phyloP scores from a whole-genome alignment of 164 flowering plant species.

The Liriodendron chinense region DNA sequence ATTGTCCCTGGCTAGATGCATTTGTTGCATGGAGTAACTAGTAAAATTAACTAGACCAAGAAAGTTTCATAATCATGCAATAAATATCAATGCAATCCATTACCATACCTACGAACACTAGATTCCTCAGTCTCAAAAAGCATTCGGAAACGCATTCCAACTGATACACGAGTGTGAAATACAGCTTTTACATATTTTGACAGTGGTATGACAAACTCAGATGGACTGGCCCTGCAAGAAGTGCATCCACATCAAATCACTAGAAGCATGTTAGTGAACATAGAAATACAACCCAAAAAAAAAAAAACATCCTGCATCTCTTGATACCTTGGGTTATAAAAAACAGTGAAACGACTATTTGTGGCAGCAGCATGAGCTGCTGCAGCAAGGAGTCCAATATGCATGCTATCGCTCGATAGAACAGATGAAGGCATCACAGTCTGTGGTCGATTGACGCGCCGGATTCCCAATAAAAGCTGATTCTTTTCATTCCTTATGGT shows the following conservation, averaged over 20 bases:
- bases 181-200: slow-evolving; percentile 77
- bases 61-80: neutral
- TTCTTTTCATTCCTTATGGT: slow-evolving; percentile 77
- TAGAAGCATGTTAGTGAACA: neutral
- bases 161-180: slow-evolving; percentile 81
- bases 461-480: slow-evolving; percentile 79
- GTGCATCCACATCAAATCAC: neutral
- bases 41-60: neutral
- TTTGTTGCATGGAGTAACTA: neutral
- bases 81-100: neutral
- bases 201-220: slow-evolving; percentile 83
- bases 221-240: slow-evolving; percentile 76
- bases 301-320: no score
- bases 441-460: slow-evolving; percentile 84
- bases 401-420: slow-evolving; percentile 93
- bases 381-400: slow-evolving; percentile 89
- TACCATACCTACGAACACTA: slow-evolving; percentile 73
- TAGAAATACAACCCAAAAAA: neutral
- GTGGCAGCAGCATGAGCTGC: slow-evolving; percentile 96
- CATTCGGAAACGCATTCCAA: slow-evolving; percentile 94
- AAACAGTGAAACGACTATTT: slow-evolving; percentile 79
- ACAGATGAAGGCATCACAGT: slow-evolving; percentile 93
- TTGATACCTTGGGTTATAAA: slow-evolving; percentile 73
- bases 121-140: slow-evolving; percentile 92
- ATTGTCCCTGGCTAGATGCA: neutral